Conservation (phyloP, 2,329 filamentous ascomycete genomes). For the Blumeria hordei region DNA sequence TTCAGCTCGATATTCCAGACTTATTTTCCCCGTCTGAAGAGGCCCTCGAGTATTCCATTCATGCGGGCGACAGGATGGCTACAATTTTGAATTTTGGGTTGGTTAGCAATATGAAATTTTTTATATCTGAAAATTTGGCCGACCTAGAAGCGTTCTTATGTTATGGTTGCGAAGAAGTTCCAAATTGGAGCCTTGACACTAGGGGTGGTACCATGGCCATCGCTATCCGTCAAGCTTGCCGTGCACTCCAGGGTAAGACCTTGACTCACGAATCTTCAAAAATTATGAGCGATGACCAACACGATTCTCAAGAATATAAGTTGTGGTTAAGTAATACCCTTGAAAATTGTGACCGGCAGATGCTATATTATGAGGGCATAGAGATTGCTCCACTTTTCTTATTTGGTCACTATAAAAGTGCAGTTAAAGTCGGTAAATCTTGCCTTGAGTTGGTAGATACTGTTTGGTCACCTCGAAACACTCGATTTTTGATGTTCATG, state of each 20-base stretch:
- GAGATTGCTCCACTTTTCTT: constrained; percentile 38
- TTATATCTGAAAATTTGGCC: constrained; percentile 39
- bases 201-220: constrained; percentile 48
- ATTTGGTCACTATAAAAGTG: constrained; percentile 36
- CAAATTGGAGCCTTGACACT: constrained; percentile 45
- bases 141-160: constrained; percentile 46
- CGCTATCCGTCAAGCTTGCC: constrained; percentile 37
- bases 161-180: constrained; percentile 49
- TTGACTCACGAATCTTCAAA: constrained; percentile 19
- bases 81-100: constrained; percentile 50
- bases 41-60: constrained; percentile 39
- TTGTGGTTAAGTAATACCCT: constrained; percentile 28
- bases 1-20: constrained; percentile 35
- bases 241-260: constrained; percentile 56
- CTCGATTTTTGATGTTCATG: constrained; percentile 31
- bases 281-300: constrained; percentile 44
- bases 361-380: constrained; percentile 43
- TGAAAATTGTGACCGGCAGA: constrained; percentile 33
- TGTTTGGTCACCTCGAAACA: constrained; percentile 36
- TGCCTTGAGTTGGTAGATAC: constrained; percentile 23
- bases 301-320: constrained; percentile 33
- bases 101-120: constrained; percentile 40
- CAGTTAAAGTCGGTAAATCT: constrained; percentile 28
- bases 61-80: constrained; percentile 45
- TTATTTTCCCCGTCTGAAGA: constrained; percentile 36